Conservation (phyloP, 495 filamentous ascomycete genomes). For the Zalerion maritima region DNA sequence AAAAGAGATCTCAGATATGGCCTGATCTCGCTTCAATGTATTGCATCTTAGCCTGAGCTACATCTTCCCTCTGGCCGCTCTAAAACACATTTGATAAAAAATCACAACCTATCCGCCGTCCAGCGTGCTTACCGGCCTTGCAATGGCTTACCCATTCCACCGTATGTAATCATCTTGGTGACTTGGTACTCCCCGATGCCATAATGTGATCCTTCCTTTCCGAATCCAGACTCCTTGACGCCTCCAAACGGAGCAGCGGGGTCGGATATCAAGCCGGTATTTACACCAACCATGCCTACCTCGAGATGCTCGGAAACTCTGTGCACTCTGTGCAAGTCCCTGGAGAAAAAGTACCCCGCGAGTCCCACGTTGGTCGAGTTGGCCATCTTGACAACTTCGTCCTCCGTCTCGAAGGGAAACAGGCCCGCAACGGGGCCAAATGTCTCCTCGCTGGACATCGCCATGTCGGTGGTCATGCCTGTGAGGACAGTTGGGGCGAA, state of each 20-base stretch:
- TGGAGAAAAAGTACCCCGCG: conserved; percentile 76
- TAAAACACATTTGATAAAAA: too few relatives aligned
- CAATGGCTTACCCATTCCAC: conserved; percentile 52
- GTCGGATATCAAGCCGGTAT: conserved; percentile 73
- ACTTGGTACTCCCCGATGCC: conserved; percentile 80
- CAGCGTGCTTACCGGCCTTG: too few relatives aligned
- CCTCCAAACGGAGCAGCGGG: conserved; percentile 78
- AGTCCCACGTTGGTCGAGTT: conserved; percentile 67
- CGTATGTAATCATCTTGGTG: conserved; percentile 79
- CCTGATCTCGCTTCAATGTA: too few relatives aligned
- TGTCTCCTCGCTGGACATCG: conserved; percentile 64
- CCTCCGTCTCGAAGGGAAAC: conserved; percentile 70
- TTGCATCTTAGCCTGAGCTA: too few relatives aligned
- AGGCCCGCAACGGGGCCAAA: conserved; percentile 77
- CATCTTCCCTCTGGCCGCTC: too few relatives aligned
- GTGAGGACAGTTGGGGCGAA: conserved; percentile 70
- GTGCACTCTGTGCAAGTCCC: conserved; percentile 55
- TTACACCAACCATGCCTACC: conserved; percentile 82
- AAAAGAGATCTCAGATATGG: too few relatives aligned
- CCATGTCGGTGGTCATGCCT: conserved; percentile 70
- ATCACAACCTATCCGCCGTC: too few relatives aligned
- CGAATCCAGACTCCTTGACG: conserved; percentile 87
- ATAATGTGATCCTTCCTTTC: conserved; percentile 80
- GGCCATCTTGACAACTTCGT: conserved; percentile 68
- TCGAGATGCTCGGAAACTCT: conserved; percentile 74